phyloP scores from a whole-genome alignment of 768 basidiomycete genomes.

The Inosperma sp. region DNA sequence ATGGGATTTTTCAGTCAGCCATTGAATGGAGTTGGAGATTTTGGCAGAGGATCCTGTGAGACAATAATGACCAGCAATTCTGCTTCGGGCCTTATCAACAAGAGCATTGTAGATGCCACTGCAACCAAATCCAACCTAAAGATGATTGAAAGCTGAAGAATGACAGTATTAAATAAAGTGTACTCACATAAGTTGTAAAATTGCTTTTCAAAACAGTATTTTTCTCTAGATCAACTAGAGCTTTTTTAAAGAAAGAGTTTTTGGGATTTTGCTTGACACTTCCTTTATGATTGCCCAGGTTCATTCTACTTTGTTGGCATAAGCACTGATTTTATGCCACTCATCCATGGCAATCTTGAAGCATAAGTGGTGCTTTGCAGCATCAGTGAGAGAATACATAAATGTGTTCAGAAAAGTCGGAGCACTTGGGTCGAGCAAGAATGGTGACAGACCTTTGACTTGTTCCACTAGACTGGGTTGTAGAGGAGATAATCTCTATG shows the following conservation, averaged over 20 bases:
- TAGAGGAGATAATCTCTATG: too few species aligned
- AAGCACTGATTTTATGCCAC: background rate
- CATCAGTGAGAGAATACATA: too few species aligned
- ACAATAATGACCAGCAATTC: background rate
- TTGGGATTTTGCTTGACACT: background rate
- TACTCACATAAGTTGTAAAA: too few species aligned
- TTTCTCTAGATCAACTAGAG: background rate
- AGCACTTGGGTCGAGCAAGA: too few species aligned
- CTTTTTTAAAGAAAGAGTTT: background rate
- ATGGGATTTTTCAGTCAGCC: slow-evolving; percentile 1
- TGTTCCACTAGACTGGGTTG: too few species aligned
- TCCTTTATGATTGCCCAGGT: background rate
- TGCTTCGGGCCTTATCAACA: background rate
- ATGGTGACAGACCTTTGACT: too few species aligned
- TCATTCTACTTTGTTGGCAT: background rate
- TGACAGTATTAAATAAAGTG: too few species aligned
- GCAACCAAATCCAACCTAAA: background rate
- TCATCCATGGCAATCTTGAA: background rate
- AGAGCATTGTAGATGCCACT: background rate
- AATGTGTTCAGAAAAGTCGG: too few species aligned
- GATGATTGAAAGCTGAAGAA: too few species aligned
- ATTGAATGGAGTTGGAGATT: background rate
- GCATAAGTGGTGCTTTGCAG: background rate
- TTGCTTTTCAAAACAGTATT: background rate
- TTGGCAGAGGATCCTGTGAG: background rate